phyloP scores from a whole-genome alignment of 148 eudicot species.

The Rhododendron williamsianum region DNA sequence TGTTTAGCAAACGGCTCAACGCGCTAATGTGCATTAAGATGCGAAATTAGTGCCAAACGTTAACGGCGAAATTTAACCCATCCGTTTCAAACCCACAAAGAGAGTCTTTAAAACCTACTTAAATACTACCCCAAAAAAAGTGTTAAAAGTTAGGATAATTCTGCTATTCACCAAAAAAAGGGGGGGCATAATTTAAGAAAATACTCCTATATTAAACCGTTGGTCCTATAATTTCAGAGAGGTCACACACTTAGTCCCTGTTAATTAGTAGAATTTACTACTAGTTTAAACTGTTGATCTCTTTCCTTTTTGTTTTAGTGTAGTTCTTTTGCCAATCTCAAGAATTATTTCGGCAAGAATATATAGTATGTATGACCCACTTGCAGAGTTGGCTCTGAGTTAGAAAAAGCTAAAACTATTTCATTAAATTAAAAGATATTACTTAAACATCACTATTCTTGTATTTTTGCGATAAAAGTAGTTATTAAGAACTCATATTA shows the following conservation, averaged over 20 bases:
- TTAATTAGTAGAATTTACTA: neutral
- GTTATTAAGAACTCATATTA: too few species aligned
- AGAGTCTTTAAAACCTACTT: neutral
- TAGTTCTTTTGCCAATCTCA: neutral
- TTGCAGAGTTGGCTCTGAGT: neutral
- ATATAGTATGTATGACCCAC: neutral
- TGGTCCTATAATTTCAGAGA: neutral
- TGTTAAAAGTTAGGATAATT: neutral
- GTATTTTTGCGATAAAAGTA: neutral
- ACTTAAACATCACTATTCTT: neutral
- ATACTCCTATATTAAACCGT: neutral
- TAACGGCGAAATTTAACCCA: neutral
- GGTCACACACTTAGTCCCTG: neutral
- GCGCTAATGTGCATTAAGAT: neutral
- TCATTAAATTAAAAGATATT: neutral
- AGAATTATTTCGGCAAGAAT: neutral
- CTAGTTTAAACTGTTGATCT: neutral
- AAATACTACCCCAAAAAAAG: neutral
- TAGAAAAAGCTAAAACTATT: neutral
- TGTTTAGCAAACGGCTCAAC: neutral
- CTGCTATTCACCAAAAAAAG: neutral
- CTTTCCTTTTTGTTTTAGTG: neutral
- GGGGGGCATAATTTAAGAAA: neutral
- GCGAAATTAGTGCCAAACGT: neutral
- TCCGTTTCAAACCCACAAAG: neutral